phyloP scores from a whole-genome alignment of 2,329 filamentous ascomycete species.

The Phaeophleospora eucalypticola region DNA sequence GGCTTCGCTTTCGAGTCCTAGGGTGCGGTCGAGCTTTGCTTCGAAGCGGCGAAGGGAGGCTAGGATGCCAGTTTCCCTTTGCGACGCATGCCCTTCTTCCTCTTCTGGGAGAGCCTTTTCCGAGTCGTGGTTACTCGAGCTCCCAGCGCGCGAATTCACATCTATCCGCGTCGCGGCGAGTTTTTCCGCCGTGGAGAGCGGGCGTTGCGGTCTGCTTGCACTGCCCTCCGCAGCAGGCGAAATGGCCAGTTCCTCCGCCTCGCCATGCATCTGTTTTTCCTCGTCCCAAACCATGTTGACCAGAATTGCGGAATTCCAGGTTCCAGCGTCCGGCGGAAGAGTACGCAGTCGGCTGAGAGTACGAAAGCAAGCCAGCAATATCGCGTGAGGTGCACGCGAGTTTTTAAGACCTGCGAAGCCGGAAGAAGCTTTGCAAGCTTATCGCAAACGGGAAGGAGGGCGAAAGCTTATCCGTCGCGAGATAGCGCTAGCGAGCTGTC shows the following conservation, averaged over 20 bases:
- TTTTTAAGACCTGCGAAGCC: too few species aligned
- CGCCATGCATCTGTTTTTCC: conserved; percentile 20
- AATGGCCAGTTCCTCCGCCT: conserved; percentile 17
- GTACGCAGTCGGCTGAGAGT: too few species aligned
- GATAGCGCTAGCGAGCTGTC: too few species aligned
- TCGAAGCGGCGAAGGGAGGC: conserved; percentile 36
- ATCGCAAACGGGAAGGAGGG: too few species aligned
- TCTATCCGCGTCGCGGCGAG: conserved; percentile 25
- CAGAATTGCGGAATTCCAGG: too few species aligned
- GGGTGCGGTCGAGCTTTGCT: conserved; percentile 41
- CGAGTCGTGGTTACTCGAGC: conserved; percentile 5
- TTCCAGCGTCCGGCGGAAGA: too few species aligned
- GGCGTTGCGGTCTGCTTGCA: conserved; percentile 17
- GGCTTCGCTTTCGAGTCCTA: conserved; percentile 47
- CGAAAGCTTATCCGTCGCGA: too few species aligned
- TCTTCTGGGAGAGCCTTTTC: not conserved
- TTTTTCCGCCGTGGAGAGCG: conserved; percentile 29
- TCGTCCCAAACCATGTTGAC: conserved; percentile 20
- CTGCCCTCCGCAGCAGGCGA: conserved; percentile 4
- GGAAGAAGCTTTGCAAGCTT: too few species aligned
- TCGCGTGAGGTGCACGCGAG: too few species aligned
- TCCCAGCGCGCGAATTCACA: conserved; percentile 18
- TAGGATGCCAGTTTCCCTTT: conserved; percentile 26
- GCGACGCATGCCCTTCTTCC: not conserved
- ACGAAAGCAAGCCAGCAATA: too few species aligned